Conservation (phyloP, 805 yeast species). For the Barnettozyma californica region DNA sequence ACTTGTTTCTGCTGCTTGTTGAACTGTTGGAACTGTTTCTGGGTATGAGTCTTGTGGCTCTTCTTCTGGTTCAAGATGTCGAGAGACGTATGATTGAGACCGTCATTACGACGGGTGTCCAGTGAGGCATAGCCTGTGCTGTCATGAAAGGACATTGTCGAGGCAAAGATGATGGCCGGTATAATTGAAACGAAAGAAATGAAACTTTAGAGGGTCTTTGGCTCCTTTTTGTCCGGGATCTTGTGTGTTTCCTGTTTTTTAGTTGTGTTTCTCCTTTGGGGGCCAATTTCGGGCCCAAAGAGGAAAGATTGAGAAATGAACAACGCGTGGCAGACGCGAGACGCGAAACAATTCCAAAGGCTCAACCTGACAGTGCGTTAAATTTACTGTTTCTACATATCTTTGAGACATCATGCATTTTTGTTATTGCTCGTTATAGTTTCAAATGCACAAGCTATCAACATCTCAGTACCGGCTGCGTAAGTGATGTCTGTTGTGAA, state of each 20-base stretch:
- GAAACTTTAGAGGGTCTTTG: background rate
- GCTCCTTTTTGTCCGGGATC: background rate
- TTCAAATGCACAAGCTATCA: background rate
- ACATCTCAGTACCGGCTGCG: slow-evolving; percentile 9
- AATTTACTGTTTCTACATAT: background rate
- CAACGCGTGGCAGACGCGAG: slow-evolving; percentile 1
- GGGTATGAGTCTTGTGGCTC: slow-evolving; percentile 21
- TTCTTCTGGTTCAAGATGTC: slow-evolving; percentile 20
- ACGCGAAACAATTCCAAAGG: background rate
- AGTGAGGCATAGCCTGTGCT: slow-evolving; percentile 6
- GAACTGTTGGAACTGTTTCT: slow-evolving; percentile 23
- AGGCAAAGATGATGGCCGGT: background rate
- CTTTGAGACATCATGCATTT: background rate
- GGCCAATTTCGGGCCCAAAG: background rate
- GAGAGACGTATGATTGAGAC: slow-evolving; percentile 22
- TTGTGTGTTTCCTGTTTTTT: background rate
- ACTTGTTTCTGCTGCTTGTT: slow-evolving; percentile 14
- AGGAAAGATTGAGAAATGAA: background rate
- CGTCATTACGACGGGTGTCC: slow-evolving; percentile 21
- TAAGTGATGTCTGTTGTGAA: slow-evolving; percentile 20
- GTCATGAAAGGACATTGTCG: background rate
- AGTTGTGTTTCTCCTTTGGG: background rate
- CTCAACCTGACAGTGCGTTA: background rate
- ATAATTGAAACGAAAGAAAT: background rate
- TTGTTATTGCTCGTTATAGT: background rate